Evolutionary conservation across 352 stramenopile genomes (phyloP).

Genomic region (Elongisporangium undulatum): DNA sequence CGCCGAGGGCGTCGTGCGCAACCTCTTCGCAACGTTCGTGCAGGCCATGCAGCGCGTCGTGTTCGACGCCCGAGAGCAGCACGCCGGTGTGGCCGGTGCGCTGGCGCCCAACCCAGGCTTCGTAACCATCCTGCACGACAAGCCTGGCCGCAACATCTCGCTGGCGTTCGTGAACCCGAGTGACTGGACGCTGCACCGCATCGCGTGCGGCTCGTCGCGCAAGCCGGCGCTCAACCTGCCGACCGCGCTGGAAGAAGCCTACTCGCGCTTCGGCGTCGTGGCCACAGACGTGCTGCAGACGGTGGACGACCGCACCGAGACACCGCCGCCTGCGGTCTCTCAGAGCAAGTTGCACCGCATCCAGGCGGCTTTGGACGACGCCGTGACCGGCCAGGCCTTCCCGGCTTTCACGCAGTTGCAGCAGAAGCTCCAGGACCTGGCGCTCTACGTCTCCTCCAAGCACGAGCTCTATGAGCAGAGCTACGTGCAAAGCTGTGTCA

Average conservation of each 20-base stretch:
- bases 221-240: background rate
- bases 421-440: background rate
- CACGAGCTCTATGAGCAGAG: background rate
- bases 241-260: background rate
- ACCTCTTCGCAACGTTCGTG: background rate
- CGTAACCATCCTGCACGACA: background rate
- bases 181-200: background rate
- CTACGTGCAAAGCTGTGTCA: background rate
- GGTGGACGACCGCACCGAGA: background rate
- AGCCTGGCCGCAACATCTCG: background rate
- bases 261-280: background rate
- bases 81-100: background rate
- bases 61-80: background rate
- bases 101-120: background rate
- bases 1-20: background rate
- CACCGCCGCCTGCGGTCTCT: background rate
- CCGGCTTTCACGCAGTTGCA: background rate
- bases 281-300: background rate
- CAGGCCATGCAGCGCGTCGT: background rate
- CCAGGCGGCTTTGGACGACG: background rate
- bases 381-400: background rate
- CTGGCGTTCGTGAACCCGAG: background rate
- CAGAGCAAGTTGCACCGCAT: background rate
- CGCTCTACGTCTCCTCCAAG: background rate
- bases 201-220: background rate